A percentile compares a stretch with the other conserved stretches of the same genome.
Conservation (phyloP, 352 stramenopile genomes). For the Phytopythium kandeliae region DNA sequence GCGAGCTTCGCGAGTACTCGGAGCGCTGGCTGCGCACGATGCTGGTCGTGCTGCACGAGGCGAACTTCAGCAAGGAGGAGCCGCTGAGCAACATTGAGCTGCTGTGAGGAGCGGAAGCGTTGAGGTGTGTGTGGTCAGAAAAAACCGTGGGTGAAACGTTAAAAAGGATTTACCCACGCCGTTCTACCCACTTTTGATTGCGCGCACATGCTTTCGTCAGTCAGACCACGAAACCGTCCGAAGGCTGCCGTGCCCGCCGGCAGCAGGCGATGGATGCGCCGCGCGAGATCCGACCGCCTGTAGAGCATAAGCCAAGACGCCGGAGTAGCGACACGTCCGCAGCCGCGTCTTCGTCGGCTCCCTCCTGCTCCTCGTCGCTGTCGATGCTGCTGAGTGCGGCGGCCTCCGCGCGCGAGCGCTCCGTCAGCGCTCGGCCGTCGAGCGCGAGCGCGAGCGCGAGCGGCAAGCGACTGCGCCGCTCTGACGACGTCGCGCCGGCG, state of each 20-base stretch:
- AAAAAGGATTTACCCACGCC: no score
- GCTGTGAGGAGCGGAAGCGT: no score
- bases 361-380: background rate
- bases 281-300: background rate
- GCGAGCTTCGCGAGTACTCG: conserved; percentile 22
- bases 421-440: background rate
- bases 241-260: no score
- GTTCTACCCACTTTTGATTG: no score
- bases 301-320: background rate
- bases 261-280: background rate
- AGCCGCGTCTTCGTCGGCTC: background rate
- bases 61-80: background rate
- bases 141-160: no score
- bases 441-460: background rate
- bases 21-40: conserved; percentile 23
- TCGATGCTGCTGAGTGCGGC: background rate
- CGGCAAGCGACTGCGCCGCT: no score
- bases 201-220: no score
- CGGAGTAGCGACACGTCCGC: background rate
- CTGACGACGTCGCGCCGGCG: no score
- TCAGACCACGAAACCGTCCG: no score
- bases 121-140: no score
- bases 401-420: background rate
- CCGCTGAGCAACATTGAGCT: background rate
- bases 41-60: conserved; percentile 9